Conservation (phyloP, 1,284 basidiomycete genomes). For the Megacollybia platyphylla region DNA sequence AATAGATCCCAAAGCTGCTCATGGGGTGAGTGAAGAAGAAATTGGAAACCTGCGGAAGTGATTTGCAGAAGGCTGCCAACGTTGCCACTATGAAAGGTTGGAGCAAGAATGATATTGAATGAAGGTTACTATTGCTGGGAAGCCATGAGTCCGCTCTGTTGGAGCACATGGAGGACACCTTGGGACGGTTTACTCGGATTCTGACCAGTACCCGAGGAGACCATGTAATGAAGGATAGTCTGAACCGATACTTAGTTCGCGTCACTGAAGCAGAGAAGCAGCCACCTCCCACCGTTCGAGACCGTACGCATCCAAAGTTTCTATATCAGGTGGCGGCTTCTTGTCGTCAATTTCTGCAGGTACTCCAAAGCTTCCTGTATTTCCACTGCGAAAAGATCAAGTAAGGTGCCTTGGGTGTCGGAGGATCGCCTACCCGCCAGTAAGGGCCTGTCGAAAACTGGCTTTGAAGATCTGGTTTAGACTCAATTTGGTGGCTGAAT, state of each 20-base stretch:
- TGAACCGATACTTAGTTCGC: constrained; percentile 15
- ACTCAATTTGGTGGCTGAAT: constrained; percentile 44
- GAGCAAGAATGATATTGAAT: background rate
- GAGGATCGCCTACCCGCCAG: constrained; percentile 63
- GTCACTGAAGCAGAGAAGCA: constrained; percentile 4
- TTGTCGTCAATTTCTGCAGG: constrained; percentile 60
- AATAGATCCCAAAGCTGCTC: constrained; percentile 96
- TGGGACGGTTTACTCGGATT: constrained; percentile 60
- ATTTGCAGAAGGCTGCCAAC: constrained; percentile 46
- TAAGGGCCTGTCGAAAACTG: constrained; percentile 79
- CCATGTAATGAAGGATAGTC: constrained; percentile 98
- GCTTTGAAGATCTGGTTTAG: constrained; percentile 73
- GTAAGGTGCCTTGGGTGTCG: constrained; percentile 6
- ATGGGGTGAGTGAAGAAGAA: constrained; percentile 92
- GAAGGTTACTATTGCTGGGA: constrained; percentile 32
- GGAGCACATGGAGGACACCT: constrained; percentile 75
- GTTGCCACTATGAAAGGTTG: background rate
- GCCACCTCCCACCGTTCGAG: constrained; percentile 89
- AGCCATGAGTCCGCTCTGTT: constrained; percentile 82
- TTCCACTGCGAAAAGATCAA: constrained; percentile 43
- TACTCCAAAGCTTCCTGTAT: constrained; percentile 86
- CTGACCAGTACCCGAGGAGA: constrained; percentile 76
- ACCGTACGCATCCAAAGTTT: constrained; percentile 75
- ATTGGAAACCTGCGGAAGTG: constrained; percentile 94
- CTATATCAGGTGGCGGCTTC: constrained; percentile 37